Percentiles rank a stretch among this genome's conserved stretches.
Conservation (phyloP, 345 rosid genomes). For the Eucalyptus polybractea region DNA sequence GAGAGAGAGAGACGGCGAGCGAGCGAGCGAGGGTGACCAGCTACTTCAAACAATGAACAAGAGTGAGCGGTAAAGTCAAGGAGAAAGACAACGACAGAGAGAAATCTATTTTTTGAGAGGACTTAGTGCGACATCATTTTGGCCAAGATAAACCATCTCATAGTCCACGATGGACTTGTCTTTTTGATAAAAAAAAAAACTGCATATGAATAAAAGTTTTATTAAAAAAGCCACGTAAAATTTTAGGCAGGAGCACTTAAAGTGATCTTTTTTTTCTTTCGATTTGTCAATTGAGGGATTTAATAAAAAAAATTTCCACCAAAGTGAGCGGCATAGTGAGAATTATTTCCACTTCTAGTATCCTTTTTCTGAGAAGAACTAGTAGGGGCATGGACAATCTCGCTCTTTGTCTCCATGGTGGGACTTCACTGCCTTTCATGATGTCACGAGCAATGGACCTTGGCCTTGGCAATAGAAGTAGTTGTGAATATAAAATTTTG, state of each 20-base stretch:
- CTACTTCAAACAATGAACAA: too few species aligned
- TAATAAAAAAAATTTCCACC: background rate
- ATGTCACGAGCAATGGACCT: background rate
- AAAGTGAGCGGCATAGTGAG: background rate
- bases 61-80: too few species aligned
- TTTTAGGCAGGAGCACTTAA: too few species aligned
- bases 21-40: too few species aligned
- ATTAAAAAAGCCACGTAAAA: background rate
- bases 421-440: background rate
- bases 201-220: fast-evolving
- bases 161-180: background rate
- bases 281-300: background rate
- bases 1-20: too few species aligned
- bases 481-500: background rate
- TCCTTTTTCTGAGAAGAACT: background rate
- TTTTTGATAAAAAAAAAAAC: too few species aligned
- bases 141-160: background rate
- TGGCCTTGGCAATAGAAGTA: background rate
- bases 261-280: fast-evolving
- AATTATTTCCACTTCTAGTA: too few species aligned
- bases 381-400: background rate
- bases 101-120: too few species aligned
- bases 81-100: too few species aligned
- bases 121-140: background rate
- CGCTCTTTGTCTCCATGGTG: background rate